phyloP scores from a whole-genome alignment of 495 filamentous ascomycete species.

The Corynascus novoguineensis region DNA sequence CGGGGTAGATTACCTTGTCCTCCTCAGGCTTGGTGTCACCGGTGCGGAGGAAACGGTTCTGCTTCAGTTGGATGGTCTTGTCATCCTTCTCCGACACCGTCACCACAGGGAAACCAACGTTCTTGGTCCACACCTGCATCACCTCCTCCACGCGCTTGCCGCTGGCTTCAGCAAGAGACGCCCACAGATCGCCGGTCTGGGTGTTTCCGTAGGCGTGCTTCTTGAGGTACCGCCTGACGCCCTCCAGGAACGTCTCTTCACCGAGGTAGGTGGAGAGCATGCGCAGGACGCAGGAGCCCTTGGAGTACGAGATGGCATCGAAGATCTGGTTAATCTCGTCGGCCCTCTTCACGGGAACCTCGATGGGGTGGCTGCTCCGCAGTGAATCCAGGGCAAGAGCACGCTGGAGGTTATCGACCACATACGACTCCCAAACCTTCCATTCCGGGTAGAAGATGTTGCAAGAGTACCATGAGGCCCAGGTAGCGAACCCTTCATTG shows the following conservation, averaged over 20 bases:
- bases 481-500: constrained; percentile 97
- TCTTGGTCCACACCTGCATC: constrained; percentile 76
- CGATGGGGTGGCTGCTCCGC: constrained; percentile 92
- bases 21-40: constrained; percentile 77
- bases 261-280: constrained; percentile 97
- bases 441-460: constrained; percentile 92
- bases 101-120: constrained; percentile 69
- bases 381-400: constrained; percentile 85
- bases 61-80: constrained; percentile 60
- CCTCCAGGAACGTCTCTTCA: constrained; percentile 89
- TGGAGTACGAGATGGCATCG: constrained; percentile 95
- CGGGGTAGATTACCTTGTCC: constrained; percentile 70
- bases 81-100: constrained; percentile 57
- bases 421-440: constrained; percentile 98
- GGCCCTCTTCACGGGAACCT: constrained; percentile 90
- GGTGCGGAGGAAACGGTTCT: constrained; percentile 71
- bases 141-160: constrained; percentile 79
- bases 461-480: constrained; percentile 70
- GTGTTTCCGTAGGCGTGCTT: constrained; percentile 89
- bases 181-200: constrained; percentile 85
- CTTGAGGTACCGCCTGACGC: constrained; percentile 85
- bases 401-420: constrained; percentile 82
- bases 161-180: constrained; percentile 80
- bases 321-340: constrained; percentile 99
- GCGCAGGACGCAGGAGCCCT: constrained; percentile 90